These are phyloP conservation scores for Citrullus colocynthis DNA, from an alignment of 306 rosid genomes.

Conservation along the genomic window DNA sequence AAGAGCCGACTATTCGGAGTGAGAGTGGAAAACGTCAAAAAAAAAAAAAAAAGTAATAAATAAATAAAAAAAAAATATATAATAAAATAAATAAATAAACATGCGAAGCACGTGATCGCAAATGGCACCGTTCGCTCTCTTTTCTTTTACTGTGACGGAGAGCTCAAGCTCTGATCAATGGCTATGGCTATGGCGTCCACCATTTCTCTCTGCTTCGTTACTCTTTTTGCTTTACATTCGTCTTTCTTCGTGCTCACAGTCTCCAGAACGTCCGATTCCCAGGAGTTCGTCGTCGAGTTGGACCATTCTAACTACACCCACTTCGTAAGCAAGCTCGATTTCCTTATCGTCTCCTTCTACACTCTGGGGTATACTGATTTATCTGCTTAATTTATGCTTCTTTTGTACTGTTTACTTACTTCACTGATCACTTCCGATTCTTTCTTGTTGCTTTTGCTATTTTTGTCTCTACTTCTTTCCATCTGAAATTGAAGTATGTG, in stretches of 20 bases:
- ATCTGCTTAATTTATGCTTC: neutral
- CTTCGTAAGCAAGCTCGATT: slow-evolving; percentile 52
- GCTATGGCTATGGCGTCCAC: slow-evolving; percentile 38
- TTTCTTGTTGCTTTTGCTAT: neutral
- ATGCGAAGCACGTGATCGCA: neutral
- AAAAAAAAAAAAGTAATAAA: too few species aligned
- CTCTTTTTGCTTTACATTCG: slow-evolving; percentile 17
- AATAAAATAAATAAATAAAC: neutral
- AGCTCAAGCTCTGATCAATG: slow-evolving; percentile 17
- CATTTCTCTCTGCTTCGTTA: slow-evolving; percentile 24
- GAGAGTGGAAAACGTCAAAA: neutral
- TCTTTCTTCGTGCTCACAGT: slow-evolving; percentile 19
- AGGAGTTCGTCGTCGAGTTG: slow-evolving; percentile 73
- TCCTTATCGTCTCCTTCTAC: slow-evolving; percentile 88
- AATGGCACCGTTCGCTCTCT: neutral
- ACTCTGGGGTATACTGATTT: slow-evolving; percentile 50
- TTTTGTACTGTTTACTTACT: neutral
- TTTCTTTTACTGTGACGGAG: neutral
- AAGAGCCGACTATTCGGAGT: neutral
- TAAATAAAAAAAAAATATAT: too few species aligned
- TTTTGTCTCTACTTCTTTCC: neutral
- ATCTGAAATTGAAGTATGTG: neutral
- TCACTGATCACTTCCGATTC: neutral
- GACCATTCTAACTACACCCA: slow-evolving; percentile 70
- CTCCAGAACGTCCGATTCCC: slow-evolving; percentile 41